Percentiles rank a stretch among this genome's conserved stretches.
Evolutionary conservation across 345 rosid species (phyloP).

Genomic region (Dovyalis caffra): DNA sequence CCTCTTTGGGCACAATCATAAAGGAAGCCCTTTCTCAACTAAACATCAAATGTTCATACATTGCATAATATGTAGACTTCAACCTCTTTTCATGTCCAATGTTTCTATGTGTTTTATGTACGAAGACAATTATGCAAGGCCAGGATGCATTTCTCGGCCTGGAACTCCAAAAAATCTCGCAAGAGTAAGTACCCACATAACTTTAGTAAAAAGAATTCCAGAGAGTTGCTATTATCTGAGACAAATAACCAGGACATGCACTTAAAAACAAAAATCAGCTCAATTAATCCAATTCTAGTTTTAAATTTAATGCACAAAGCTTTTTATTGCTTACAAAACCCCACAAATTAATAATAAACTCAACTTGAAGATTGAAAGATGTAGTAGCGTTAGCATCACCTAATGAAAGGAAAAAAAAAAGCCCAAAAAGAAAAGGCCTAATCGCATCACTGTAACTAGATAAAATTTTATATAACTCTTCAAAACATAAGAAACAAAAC

Average conservation of each 20-base stretch:
- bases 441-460: background rate
- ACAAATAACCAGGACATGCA: background rate
- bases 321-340: background rate
- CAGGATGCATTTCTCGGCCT: background rate
- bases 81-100: background rate
- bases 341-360: background rate
- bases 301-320: background rate
- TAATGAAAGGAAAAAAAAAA: background rate
- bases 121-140: background rate
- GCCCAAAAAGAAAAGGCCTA: background rate
- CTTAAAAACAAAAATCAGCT: background rate
- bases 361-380: conserved; percentile 1
- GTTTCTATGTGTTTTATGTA: background rate
- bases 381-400: background rate
- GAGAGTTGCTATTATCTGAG: background rate
- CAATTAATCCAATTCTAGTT: background rate
- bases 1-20: background rate
- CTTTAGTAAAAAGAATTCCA: background rate
- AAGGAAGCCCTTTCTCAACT: background rate
- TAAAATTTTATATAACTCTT: background rate
- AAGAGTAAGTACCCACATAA: background rate
- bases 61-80: background rate
- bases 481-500: background rate
- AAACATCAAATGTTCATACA: background rate
- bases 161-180: background rate